phyloP scores from a whole-genome alignment of 2,329 filamentous ascomycete genomes.

The Colletotrichum eremochloae region DNA sequence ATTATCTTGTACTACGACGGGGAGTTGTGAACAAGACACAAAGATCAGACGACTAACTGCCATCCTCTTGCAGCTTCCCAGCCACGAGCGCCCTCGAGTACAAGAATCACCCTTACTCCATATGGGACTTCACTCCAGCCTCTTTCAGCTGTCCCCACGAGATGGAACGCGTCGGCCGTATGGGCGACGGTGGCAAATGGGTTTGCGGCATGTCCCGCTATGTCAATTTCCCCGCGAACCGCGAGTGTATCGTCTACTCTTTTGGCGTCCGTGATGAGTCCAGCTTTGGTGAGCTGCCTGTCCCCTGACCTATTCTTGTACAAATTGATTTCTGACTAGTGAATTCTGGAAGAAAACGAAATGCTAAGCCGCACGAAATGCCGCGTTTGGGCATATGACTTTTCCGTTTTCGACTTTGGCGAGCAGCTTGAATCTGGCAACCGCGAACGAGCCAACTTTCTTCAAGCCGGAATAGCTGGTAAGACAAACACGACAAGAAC shows the following conservation, averaged over 20 bases:
- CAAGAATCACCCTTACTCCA: conserved; percentile 49
- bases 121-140: conserved; percentile 57
- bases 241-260: conserved; percentile 53
- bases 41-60: neutral
- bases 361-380: conserved; percentile 55
- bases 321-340: neutral
- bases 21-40: neutral
- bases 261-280: conserved; percentile 56
- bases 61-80: conserved; percentile 44
- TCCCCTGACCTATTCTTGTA: too few relatives aligned
- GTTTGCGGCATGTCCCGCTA: conserved; percentile 57
- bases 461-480: conserved; percentile 49
- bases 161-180: conserved; percentile 54
- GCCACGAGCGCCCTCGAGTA: conserved; percentile 41
- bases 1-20: neutral
- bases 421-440: conserved; percentile 46
- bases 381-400: conserved; percentile 57
- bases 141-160: conserved; percentile 57
- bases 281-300: conserved; percentile 48
- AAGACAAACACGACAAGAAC: conserved; percentile 45
- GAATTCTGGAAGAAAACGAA: conserved; percentile 48
- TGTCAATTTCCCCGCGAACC: conserved; percentile 45
- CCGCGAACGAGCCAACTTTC: conserved; percentile 50
- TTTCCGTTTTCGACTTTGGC: conserved; percentile 51
- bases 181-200: conserved; percentile 60